Evolutionary conservation across 441 rosid species (phyloP).

Genomic region (Macaranga tanarius): DNA sequence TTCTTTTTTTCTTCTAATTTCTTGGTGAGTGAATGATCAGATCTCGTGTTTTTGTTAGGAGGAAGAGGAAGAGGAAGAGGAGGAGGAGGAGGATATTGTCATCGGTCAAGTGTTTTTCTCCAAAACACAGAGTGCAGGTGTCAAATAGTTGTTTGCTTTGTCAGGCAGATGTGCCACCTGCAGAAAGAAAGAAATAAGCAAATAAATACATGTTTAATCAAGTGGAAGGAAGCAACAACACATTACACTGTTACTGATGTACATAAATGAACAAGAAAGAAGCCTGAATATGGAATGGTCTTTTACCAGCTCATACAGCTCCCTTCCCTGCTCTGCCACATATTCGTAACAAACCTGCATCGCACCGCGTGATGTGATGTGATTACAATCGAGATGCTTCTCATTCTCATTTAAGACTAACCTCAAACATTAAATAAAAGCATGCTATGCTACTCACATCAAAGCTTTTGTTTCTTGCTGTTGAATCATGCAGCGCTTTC

Average conservation of each 20-base stretch:
- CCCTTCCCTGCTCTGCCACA: slow-evolving; percentile 82
- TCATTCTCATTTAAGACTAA: slow-evolving; percentile 6
- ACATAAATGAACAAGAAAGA: too few relatives aligned
- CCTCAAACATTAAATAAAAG: neutral
- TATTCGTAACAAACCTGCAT: slow-evolving; percentile 90
- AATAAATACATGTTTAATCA: neutral
- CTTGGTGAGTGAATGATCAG: neutral
- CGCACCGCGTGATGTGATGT: too few relatives aligned
- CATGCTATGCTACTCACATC: slow-evolving; percentile 61
- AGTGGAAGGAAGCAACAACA: too few relatives aligned
- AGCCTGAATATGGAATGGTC: neutral
- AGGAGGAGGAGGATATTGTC: too few relatives aligned
- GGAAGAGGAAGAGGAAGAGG: too few relatives aligned
- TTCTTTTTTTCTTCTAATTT: neutral
- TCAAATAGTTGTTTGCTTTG: slow-evolving; percentile 94
- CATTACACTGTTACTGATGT: too few relatives aligned
- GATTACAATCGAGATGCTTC: too few relatives aligned
- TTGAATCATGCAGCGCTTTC: slow-evolving; percentile 90
- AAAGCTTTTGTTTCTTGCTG: slow-evolving; percentile 97
- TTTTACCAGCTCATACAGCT: slow-evolving; percentile 91
- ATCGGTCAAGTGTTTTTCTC: slow-evolving; percentile 74
- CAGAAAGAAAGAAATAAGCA: neutral
- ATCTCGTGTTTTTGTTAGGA: too few relatives aligned
- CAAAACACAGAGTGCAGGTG: slow-evolving; percentile 82
- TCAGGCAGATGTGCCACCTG: slow-evolving; percentile 97